Evolutionary conservation across 805 yeast genomes (phyloP).

Genomic region (Tetrapisispora phaffii): DNA sequence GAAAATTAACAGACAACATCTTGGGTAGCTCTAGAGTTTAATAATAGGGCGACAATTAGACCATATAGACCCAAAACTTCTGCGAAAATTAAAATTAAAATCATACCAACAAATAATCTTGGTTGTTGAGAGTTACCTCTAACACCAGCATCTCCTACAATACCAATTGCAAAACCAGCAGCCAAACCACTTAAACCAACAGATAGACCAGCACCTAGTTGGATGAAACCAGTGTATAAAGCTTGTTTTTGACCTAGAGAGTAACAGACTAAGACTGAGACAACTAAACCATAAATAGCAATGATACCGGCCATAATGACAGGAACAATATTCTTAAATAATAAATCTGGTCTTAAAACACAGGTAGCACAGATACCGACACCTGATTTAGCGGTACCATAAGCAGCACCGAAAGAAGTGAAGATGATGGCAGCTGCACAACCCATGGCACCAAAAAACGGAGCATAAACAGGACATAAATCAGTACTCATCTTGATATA

Average conservation of each 20-base stretch:
- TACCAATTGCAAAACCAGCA: conserved; percentile 98
- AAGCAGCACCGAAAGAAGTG: conserved; percentile 98
- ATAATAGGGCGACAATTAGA: conserved; percentile 90
- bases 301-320: conserved; percentile 99
- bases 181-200: conserved; percentile 97
- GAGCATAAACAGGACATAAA: conserved; percentile 43
- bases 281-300: conserved; percentile 96
- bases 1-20: conserved; percentile 64
- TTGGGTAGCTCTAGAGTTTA: conserved; percentile 95
- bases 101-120: conserved; percentile 96
- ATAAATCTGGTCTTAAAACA: conserved; percentile 92
- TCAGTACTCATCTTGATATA: conserved; percentile 21
- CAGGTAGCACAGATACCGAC: conserved; percentile 98
- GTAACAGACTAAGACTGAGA: conserved; percentile 87
- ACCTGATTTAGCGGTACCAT: conserved; percentile 98
- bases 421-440: conserved; percentile 98
- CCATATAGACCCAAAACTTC: conserved; percentile 98
- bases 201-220: conserved; percentile 94
- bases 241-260: conserved; percentile 86
- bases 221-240: conserved; percentile 93
- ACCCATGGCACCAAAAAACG: conserved; percentile 98
- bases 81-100: conserved; percentile 95
- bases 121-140: conserved; percentile 98
- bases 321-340: conserved; percentile 89
- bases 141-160: conserved; percentile 99